Percentiles rank a stretch among this genome's conserved stretches.
phyloP scores from a whole-genome alignment of 805 yeast genomes.

The Lipomyces kockii region DNA sequence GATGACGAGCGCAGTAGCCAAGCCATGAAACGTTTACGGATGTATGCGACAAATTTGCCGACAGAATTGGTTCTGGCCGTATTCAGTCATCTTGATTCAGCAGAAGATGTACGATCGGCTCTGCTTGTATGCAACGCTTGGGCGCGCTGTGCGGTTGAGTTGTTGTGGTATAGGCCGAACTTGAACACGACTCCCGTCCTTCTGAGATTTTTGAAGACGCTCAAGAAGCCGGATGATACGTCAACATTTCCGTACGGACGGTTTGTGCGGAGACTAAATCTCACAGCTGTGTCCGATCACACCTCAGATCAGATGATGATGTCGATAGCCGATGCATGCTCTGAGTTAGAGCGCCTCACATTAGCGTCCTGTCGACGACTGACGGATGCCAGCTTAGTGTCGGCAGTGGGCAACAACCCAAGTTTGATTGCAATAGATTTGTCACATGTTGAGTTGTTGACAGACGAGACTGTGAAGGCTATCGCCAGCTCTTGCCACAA shows the following conservation, averaged over 20 bases:
- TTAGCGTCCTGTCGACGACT: slow-evolving; percentile 77
- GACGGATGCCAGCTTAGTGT: slow-evolving; percentile 62
- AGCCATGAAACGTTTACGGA: neutral
- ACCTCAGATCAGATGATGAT: slow-evolving; percentile 68
- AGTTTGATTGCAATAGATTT: slow-evolving; percentile 84
- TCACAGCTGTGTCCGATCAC: slow-evolving; percentile 70
- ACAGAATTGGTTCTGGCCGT: slow-evolving; percentile 28
- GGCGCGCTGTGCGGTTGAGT: slow-evolving; percentile 76
- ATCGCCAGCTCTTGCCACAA: slow-evolving; percentile 73
- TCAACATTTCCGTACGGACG: slow-evolving; percentile 64
- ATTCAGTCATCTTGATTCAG: slow-evolving; percentile 20
- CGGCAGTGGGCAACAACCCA: slow-evolving; percentile 65
- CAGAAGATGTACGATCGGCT: slow-evolving; percentile 28
- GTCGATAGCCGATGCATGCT: slow-evolving; percentile 64
- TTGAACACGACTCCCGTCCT: slow-evolving; percentile 58
- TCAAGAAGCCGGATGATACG: slow-evolving; percentile 55
- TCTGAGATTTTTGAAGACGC: slow-evolving; percentile 59
- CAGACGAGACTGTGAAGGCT: slow-evolving; percentile 71
- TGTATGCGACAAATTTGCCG: slow-evolving; percentile 23
- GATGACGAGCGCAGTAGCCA: slow-evolving; percentile 8
- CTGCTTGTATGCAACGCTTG: slow-evolving; percentile 79
- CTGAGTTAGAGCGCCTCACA: slow-evolving; percentile 81
- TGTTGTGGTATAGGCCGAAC: slow-evolving; percentile 86
- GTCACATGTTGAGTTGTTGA: slow-evolving; percentile 70
- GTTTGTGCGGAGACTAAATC: slow-evolving; percentile 77